Evolutionary conservation across 345 rosid genomes (phyloP).

Genomic region (Syzygium aromaticum): DNA sequence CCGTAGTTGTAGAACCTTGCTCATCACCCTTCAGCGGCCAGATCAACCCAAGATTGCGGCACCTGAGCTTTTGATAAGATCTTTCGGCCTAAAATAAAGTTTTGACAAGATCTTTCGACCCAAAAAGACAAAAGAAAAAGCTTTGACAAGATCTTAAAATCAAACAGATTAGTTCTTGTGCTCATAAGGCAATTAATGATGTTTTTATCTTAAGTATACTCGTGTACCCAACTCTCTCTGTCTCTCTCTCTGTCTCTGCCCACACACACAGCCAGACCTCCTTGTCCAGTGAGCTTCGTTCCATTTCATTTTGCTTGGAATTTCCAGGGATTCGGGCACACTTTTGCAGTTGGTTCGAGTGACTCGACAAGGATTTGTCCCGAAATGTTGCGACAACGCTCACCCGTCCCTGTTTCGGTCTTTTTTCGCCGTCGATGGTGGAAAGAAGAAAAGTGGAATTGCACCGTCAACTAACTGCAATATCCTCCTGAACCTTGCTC

Average conservation of each 20-base stretch:
- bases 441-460: conserved; percentile 1
- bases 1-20: fast-evolving
- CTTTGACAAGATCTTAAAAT: background rate
- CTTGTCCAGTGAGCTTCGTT: background rate
- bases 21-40: background rate
- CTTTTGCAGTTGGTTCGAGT: too few relatives aligned
- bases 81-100: background rate
- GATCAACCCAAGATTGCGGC: background rate
- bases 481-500: background rate
- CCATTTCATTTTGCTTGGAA: conserved; percentile 4
- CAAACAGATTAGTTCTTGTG: background rate
- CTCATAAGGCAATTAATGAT: background rate
- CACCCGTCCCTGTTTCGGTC: conserved; percentile 13
- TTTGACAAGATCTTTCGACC: background rate
- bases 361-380: too few relatives aligned
- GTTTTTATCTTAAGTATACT: background rate
- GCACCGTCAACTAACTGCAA: background rate
- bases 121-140: too few relatives aligned
- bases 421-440: conserved; percentile 13
- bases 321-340: too few relatives aligned
- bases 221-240: background rate
- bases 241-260: background rate
- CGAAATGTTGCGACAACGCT: background rate
- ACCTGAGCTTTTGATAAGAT: background rate
- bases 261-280: background rate